phyloP scores from a whole-genome alignment of 1,139 yeast species.

The Kodamaea suecica region DNA sequence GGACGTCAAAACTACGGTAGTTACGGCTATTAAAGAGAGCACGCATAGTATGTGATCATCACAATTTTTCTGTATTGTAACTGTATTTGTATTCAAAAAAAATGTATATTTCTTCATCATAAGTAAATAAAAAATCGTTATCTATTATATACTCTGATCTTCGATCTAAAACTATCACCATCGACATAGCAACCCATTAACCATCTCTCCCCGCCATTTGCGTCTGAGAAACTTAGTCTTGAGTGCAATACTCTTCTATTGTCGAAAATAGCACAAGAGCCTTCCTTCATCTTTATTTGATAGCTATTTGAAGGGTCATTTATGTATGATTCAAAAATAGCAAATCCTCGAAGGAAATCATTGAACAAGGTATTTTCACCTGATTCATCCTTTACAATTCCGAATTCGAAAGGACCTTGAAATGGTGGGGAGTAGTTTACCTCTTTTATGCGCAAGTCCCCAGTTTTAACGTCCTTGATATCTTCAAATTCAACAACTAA shows the following conservation, averaged over 20 bases:
- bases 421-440: conserved; percentile 83
- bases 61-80: conserved; percentile 5
- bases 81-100: conserved; percentile 2
- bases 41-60: neutral
- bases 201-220: conserved; percentile 61
- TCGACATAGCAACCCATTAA: conserved; percentile 77
- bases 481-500: conserved; percentile 57
- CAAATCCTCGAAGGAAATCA: conserved; percentile 59
- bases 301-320: conserved; percentile 56
- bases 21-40: conserved; percentile 26
- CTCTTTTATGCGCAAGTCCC: conserved; percentile 43
- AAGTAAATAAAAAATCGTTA: conserved; percentile 1
- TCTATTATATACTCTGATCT: conserved; percentile 35
- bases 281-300: conserved; percentile 56
- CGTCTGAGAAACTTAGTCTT: conserved; percentile 54
- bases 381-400: conserved; percentile 35
- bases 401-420: conserved; percentile 73
- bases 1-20: conserved; percentile 24
- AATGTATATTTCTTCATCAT: conserved; percentile 3
- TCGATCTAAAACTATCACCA: conserved; percentile 69
- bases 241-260: conserved; percentile 75
- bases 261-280: conserved; percentile 67
- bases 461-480: conserved; percentile 15
- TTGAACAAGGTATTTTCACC: conserved; percentile 33
- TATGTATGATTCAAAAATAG: conserved; percentile 57